Conservation (phyloP, 306 rosid species). For the Oxytropis ochrocephala region DNA sequence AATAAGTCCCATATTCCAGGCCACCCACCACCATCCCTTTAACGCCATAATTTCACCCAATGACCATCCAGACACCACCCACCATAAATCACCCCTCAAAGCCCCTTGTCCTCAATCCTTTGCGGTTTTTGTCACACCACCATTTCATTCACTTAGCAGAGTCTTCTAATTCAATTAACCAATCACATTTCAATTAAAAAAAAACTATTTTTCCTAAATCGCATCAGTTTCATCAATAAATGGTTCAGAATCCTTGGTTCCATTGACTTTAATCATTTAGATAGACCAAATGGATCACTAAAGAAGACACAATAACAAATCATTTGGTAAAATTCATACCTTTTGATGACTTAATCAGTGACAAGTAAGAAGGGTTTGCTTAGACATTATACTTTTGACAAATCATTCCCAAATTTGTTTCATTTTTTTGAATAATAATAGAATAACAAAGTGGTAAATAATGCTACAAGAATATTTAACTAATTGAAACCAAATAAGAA, state of each 20-base stretch:
- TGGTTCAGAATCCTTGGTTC: neutral
- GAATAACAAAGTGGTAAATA: neutral
- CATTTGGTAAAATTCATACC: conserved; percentile 31
- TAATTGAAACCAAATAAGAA: neutral
- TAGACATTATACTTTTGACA: neutral
- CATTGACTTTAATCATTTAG: neutral
- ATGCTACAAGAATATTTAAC: conserved; percentile 7
- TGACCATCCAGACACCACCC: neutral
- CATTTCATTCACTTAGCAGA: neutral
- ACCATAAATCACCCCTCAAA: neutral
- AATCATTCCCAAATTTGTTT: neutral
- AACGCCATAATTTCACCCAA: neutral
- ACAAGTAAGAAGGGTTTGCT: neutral
- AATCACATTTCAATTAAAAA: neutral
- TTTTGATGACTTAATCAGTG: conserved; percentile 33
- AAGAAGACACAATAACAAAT: conserved; percentile 29
- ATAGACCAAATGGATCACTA: neutral
- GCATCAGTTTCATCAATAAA: neutral
- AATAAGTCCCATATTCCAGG: neutral
- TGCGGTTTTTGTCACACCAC: neutral
- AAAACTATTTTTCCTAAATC: neutral
- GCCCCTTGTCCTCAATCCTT: neutral
- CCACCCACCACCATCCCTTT: neutral
- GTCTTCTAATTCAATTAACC: neutral
- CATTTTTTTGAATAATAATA: neutral